Conservation (phyloP, 78 protist genomes). For the Capsaspora owczarzaki region DNA sequence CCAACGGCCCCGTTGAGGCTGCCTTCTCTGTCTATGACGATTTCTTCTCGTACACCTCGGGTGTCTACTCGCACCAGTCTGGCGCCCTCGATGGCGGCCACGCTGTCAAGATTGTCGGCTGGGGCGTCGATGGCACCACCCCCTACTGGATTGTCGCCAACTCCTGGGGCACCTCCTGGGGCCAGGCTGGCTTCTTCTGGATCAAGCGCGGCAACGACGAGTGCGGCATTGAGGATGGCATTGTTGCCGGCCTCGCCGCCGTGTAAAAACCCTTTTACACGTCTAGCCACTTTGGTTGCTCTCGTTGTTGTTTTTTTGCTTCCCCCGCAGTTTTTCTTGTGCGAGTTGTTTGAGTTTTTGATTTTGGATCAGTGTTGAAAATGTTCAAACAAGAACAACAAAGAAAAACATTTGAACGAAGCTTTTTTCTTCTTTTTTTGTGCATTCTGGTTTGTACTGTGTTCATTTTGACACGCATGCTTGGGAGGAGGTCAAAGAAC, state of each 20-base stretch:
- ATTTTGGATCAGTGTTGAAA: too few relatives aligned
- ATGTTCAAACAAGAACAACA: too few relatives aligned
- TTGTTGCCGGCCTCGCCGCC: neutral
- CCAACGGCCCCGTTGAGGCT: conserved; percentile 36
- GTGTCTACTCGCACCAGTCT: conserved; percentile 23
- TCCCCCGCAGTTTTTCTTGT: neutral
- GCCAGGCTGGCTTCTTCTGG: conserved; percentile 46
- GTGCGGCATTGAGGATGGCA: conserved; percentile 1
- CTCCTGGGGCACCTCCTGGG: conserved; percentile 40
- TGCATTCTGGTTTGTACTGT: too few relatives aligned
- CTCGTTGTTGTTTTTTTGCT: neutral
- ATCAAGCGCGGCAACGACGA: conserved; percentile 7
- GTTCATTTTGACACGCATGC: too few relatives aligned
- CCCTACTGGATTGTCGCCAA: conserved; percentile 44
- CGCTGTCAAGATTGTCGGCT: conserved; percentile 33
- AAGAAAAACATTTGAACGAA: too few relatives aligned
- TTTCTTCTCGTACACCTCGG: conserved; percentile 17
- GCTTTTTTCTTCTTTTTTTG: too few relatives aligned
- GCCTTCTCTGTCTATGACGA: conserved; percentile 37
- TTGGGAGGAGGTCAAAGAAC: too few relatives aligned
- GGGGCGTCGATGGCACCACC: conserved; percentile 19
- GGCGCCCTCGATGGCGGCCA: conserved; percentile 30
- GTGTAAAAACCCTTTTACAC: neutral
- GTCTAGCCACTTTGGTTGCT: neutral
- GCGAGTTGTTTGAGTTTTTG: too few relatives aligned